Evolutionary conservation across 129 eudicot genomes (phyloP), one percentile per base, ranked within the genome.

Genomic region (Pseudognaphalium luteoalbum): DNA sequence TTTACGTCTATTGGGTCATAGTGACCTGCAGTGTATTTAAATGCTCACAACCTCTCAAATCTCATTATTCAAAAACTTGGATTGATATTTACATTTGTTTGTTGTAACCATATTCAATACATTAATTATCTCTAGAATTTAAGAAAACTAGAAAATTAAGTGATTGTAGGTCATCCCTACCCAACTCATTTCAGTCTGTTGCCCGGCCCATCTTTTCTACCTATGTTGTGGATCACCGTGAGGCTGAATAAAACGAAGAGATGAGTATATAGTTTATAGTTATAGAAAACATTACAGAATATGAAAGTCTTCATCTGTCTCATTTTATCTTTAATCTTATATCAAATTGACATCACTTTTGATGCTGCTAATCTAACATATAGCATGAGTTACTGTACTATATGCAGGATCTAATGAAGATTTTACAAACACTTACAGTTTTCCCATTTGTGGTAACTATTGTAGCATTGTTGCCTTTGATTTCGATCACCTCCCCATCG

Each of bases 401-500:
- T 75, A 83, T 41, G 60, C 76, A 80, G 77, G 67, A 83, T 83
- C 71, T 34, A 83, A 65, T 59, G 58, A 67, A 70, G 51, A n/a
- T 50, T 70, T 16, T 47, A 11, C 17, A 7, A 59, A 44, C 4
- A 60, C 96, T 88, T 88, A 94, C 98, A 47, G 88, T 94, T 74
- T 88, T 91, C 10, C 87, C 98, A 87, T 76, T 81, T 76, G 97
- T 81, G 59, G 91, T 94, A 59, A 85, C 78, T 68, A 91, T 85
- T 72, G 91, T 86, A 74, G 91, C 96, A 76, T 87, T 75, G 37
- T 78, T 77, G 71, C 90, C 97, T 82, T 87, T 91, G 77, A 91
- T 91, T 65, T 87, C 85, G 41, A 65, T 71, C 37, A 94, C 99
- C 82, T 94, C 96, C 34, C 99, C 99, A 61, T 94, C 93, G 66